Evolutionary conservation across 208 protist genomes (phyloP), one percentile per base, ranked within the genome.

Genomic region (Balamuthia mandrillaris): DNA sequence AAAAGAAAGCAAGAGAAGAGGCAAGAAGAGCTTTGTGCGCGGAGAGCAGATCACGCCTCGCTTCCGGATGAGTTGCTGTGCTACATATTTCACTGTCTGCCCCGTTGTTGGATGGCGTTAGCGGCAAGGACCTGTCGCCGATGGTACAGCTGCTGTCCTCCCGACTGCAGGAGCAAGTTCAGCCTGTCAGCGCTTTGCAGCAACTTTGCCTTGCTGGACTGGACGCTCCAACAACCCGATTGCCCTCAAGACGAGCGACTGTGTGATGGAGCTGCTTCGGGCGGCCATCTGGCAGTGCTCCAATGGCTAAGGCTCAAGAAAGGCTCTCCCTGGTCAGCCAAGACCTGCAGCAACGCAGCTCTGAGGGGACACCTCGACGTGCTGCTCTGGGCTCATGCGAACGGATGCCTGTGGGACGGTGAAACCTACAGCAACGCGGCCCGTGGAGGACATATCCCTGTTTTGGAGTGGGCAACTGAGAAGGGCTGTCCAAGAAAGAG

Each of bases 401-500:
- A 75, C 2, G 66, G 66, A 12, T 75, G 66, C 29, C n/a, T 41
- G 21, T 75, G 66, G 66, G 41, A 75, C 44, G 35, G 2, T 31
- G 51, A 41, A 21, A 75, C 12, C 21, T 75, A 41, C 29, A 12
- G 1, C 7, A 51, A 10, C 51, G 66, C 66, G n/a, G 66, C 66
- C 29, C 41, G 5, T 2, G 29, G 29, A 1, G 66, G 66, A 14
- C 66, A 75, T 44, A 24, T 75, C 10, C 37, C n/a, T 18, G 66
- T 75, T 31, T 31, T 75, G 2, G 0, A 75, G 29, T 75, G 66
- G 66, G 0, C 5, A 1, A 1, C 18, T 1, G 35, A 12, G 37
- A 42, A 75, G n/a, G 66, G 66, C n/a, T 75, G 66, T 44, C 66
- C 66, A n/a, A n/a, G n/a, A n/a, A n/a, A n/a, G 66, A 5, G 51